Evolutionary conservation across 1,284 basidiomycete genomes (phyloP).

Genomic region (Apiotrichum akiyoshidainum): DNA sequence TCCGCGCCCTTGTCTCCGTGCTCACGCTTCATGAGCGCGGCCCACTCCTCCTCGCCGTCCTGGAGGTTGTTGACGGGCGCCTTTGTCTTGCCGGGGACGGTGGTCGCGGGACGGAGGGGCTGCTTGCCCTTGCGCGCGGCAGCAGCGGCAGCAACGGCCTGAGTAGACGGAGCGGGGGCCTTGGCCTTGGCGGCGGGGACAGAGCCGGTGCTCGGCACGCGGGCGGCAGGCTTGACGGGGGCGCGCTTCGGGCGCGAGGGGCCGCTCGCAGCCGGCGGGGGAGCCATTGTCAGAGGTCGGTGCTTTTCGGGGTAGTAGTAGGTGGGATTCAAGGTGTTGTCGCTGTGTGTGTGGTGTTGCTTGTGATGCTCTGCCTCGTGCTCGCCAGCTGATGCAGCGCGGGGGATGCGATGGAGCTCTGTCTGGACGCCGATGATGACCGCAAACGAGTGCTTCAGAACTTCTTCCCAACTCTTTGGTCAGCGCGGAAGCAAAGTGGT

Average conservation of each 20-base stretch:
- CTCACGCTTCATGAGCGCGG: constrained; percentile 44
- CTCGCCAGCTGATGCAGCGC: too few relatives aligned
- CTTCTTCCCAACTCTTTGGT: too few relatives aligned
- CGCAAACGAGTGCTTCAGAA: too few relatives aligned
- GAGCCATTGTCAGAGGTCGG: constrained; percentile 2
- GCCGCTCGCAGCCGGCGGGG: constrained; percentile 9
- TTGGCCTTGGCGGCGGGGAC: constrained; percentile 9
- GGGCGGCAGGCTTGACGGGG: background rate
- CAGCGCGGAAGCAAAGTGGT: too few relatives aligned
- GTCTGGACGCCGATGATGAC: too few relatives aligned
- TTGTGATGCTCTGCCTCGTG: too few relatives aligned
- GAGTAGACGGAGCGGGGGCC: background rate
- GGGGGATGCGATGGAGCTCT: too few relatives aligned
- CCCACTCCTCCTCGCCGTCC: constrained; percentile 46
- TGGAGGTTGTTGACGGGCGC: constrained; percentile 18
- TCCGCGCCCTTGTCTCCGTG: constrained; percentile 36
- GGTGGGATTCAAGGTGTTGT: background rate
- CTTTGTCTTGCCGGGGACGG: background rate
- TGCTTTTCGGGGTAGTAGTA: background rate
- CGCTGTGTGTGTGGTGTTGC: background rate
- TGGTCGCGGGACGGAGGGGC: constrained; percentile 19
- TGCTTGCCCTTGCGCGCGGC: constrained; percentile 29
- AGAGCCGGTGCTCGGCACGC: constrained; percentile 4
- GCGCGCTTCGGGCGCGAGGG: constrained; percentile 1
- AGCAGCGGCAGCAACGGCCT: constrained; percentile 7